phyloP scores from a whole-genome alignment of 805 yeast species.

The Wickerhamiella qilinensis region DNA sequence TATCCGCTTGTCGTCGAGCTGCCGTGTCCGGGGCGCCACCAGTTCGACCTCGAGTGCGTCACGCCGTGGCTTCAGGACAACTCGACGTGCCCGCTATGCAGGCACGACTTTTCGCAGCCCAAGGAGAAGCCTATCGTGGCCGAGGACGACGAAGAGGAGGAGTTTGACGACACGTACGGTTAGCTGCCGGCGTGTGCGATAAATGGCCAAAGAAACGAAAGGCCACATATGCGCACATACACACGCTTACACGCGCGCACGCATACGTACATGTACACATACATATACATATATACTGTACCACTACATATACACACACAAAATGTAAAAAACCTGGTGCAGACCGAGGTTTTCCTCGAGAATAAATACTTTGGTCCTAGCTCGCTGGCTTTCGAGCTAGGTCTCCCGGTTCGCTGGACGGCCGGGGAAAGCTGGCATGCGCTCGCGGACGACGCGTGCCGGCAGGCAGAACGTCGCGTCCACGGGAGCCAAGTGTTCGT shows the following conservation, averaged over 20 bases:
- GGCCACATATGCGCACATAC: no score
- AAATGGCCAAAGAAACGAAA: no score
- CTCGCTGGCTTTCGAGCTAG: no score
- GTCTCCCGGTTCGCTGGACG: no score
- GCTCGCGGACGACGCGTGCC: neutral
- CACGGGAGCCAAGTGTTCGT: slow-evolving; percentile 39
- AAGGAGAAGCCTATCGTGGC: slow-evolving; percentile 28
- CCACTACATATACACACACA: no score
- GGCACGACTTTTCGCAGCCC: slow-evolving; percentile 40
- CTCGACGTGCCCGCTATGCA: slow-evolving; percentile 64
- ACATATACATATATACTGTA: no score
- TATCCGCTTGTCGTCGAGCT: slow-evolving; percentile 67
- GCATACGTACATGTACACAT: no score
- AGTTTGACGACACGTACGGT: slow-evolving; percentile 66
- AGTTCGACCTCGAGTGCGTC: slow-evolving; percentile 78
- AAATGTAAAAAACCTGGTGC: no score
- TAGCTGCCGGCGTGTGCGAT: no score
- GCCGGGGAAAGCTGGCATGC: neutral
- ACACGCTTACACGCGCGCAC: no score
- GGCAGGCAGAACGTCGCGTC: slow-evolving; percentile 89
- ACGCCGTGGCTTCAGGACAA: slow-evolving; percentile 67
- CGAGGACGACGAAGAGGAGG: slow-evolving; percentile 50
- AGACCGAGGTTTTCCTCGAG: no score
- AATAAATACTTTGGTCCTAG: no score
- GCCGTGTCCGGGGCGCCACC: slow-evolving; percentile 52